Evolutionary conservation across 257 asterid species (phyloP).

Genomic region (Ajuga chamaepitys): DNA sequence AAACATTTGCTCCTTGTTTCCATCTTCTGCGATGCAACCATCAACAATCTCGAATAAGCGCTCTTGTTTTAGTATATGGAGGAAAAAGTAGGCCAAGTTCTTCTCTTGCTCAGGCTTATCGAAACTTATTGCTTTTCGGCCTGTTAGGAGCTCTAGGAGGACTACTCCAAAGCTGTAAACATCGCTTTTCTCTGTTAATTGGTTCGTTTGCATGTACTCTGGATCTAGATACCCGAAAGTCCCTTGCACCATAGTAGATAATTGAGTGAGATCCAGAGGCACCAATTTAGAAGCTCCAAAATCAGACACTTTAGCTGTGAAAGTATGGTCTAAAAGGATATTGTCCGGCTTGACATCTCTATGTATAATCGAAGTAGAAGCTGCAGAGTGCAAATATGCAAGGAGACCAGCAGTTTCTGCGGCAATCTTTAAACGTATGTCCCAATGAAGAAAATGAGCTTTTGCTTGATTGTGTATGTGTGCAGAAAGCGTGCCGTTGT

Average conservation of each 20-base stretch:
- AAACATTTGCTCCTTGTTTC: slow-evolving; percentile 9
- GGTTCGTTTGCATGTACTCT: slow-evolving; percentile 20
- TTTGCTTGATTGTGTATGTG: slow-evolving; percentile 14
- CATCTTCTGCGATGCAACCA: neutral
- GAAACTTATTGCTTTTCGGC: slow-evolving; percentile 12
- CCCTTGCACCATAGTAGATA: slow-evolving; percentile 23
- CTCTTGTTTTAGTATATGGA: neutral
- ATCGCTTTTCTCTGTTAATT: slow-evolving; percentile 24
- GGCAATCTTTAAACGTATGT: slow-evolving; percentile 20
- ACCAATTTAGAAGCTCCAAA: slow-evolving; percentile 32
- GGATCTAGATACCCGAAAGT: slow-evolving; percentile 21
- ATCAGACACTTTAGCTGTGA: slow-evolving; percentile 22
- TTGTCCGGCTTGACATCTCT: slow-evolving; percentile 29
- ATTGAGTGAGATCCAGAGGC: slow-evolving; percentile 13
- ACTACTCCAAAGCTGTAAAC: slow-evolving; percentile 31
- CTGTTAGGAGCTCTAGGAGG: slow-evolving; percentile 23
- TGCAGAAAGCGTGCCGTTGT: slow-evolving; percentile 23
- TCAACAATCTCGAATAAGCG: slow-evolving; percentile 19
- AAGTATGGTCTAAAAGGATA: slow-evolving; percentile 21
- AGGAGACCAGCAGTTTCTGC: slow-evolving; percentile 27
- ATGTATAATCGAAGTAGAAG: slow-evolving; percentile 33
- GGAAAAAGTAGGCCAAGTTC: slow-evolving; percentile 23
- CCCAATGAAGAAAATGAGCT: slow-evolving; percentile 10
- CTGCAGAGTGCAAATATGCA: slow-evolving; percentile 26
- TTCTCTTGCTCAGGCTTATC: slow-evolving; percentile 20